Conservation (phyloP, 2,329 filamentous ascomycete genomes). For the Cladobotryum protrusum region DNA sequence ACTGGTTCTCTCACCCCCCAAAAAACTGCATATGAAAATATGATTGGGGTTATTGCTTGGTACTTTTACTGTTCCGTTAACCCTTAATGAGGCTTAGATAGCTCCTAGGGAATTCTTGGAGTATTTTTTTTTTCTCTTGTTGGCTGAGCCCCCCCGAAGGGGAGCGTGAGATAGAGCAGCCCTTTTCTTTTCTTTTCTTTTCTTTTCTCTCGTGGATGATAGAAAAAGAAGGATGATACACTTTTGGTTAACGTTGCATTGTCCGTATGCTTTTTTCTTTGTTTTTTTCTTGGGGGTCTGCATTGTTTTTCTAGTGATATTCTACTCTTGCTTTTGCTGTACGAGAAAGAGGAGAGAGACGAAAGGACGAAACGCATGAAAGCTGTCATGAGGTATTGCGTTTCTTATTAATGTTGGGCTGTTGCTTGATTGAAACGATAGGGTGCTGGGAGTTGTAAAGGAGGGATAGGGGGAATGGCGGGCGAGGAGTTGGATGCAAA, state of each 20-base stretch:
- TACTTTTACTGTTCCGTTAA: not conserved
- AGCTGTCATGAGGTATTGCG: not conserved
- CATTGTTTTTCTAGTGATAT: not conserved
- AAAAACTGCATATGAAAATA: constrained; percentile 5
- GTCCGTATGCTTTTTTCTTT: not conserved
- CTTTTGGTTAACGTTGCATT: constrained; percentile 9
- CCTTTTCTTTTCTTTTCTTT: not conserved
- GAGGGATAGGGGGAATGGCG: not conserved
- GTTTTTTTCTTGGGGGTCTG: not conserved
- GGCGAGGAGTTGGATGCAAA: constrained; percentile 1
- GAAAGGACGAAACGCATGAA: constrained; percentile 4
- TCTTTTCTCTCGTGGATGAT: not conserved
- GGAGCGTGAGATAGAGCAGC: too few relatives aligned
- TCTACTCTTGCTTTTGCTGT: not conserved
- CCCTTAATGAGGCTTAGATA: constrained; percentile 8
- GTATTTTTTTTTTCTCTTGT: not conserved
- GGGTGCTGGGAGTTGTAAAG: too few relatives aligned
- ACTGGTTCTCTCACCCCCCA: too few relatives aligned
- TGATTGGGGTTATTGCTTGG: not conserved
- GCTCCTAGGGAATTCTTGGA: not conserved
- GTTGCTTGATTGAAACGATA: too few relatives aligned
- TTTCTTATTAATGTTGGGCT: not conserved
- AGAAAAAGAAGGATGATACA: constrained; percentile 9
- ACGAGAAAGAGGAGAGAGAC: not conserved
- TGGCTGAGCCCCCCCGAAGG: too few relatives aligned